Conservation (phyloP, 2,329 filamentous ascomycete species). For the Helicocarpus griseus region DNA sequence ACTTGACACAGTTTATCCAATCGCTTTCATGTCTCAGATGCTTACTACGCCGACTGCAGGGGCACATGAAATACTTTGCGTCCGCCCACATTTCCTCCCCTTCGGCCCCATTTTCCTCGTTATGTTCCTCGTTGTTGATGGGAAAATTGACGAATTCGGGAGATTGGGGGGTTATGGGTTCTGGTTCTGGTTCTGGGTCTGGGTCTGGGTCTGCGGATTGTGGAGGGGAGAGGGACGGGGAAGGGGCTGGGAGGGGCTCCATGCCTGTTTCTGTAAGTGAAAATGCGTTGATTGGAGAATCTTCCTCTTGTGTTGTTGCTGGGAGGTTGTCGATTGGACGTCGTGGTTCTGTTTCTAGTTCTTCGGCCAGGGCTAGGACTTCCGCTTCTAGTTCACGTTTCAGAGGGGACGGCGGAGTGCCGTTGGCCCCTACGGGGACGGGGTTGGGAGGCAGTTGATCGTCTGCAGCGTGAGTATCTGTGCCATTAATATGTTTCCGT, state of each 20-base stretch:
- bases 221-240: too few species aligned
- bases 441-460: too few species aligned
- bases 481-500: too few species aligned
- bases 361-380: not conserved
- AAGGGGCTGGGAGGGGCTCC: too few species aligned
- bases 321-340: not conserved
- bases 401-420: too few species aligned
- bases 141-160: not conserved
- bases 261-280: not conserved
- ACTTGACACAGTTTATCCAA: not conserved
- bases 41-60: not conserved
- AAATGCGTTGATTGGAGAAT: not conserved
- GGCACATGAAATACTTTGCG: not conserved
- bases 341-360: not conserved
- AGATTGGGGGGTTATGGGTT: not conserved
- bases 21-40: not conserved
- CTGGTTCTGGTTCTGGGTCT: not conserved
- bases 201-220: not conserved
- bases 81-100: too few species aligned
- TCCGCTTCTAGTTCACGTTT: not conserved
- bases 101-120: too few species aligned
- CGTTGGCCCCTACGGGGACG: too few species aligned
- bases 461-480: too few species aligned
- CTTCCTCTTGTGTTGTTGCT: not conserved
- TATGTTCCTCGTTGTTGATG: not conserved